Evolutionary conservation across 768 basidiomycete species (phyloP).

Genomic region (Serendipita sp.): DNA sequence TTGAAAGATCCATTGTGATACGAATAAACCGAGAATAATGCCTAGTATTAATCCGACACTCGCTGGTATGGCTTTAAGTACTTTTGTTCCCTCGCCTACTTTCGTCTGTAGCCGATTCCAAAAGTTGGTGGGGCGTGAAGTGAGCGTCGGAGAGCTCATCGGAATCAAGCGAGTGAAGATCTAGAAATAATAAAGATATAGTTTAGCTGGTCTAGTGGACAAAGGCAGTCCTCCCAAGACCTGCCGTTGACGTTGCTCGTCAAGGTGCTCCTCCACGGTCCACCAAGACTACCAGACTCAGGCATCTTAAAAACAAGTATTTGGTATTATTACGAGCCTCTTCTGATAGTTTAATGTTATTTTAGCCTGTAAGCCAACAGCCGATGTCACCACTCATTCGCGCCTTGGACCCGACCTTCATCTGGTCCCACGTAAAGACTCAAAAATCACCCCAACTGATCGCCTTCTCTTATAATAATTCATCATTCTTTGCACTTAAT

Average conservation of each 20-base stretch:
- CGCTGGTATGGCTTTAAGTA: background rate
- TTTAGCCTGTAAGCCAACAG: no score
- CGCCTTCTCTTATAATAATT: background rate
- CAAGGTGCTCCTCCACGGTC: no score
- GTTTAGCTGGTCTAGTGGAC: background rate
- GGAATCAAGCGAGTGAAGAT: background rate
- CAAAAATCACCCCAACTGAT: no score
- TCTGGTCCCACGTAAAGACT: no score
- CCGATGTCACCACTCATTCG: no score
- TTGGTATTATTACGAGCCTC: no score
- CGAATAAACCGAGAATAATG: conserved; percentile 1
- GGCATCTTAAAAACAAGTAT: no score
- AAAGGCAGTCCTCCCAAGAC: no score
- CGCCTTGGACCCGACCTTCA: no score
- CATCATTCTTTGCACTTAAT: background rate
- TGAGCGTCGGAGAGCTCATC: background rate
- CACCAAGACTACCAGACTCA: no score
- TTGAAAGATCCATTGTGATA: conserved; percentile 2
- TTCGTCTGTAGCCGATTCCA: background rate
- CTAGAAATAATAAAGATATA: background rate
- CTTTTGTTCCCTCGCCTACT: background rate
- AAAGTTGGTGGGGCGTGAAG: background rate
- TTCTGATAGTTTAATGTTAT: no score
- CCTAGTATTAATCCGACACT: background rate
- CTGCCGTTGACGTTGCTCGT: no score